Percentiles rank a stretch among this genome's conserved stretches.
Conservation (phyloP, 208 protist species). For the Crithidia sp. region DNA sequence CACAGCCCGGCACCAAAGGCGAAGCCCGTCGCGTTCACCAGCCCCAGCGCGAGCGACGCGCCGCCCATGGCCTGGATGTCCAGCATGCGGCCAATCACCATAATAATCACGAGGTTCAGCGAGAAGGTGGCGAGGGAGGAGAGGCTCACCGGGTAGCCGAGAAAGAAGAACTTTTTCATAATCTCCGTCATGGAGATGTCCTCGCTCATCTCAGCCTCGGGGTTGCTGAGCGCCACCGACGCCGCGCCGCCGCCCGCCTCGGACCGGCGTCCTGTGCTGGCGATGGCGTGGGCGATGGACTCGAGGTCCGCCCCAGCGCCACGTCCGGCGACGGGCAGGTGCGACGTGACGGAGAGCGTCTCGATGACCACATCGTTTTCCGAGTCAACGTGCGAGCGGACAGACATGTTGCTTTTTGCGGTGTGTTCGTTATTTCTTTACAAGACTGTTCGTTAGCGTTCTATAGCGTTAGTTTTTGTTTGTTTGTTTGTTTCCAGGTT, state of each 20-base stretch:
- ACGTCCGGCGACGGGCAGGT: conserved; percentile 27
- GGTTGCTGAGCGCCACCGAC: conserved; percentile 3
- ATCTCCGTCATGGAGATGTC: conserved; percentile 41
- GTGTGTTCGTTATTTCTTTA: background rate
- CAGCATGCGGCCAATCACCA: conserved; percentile 64
- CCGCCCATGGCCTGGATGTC: conserved; percentile 74
- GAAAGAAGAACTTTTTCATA: conserved; percentile 67
- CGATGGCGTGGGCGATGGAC: conserved; percentile 38
- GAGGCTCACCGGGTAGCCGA: conserved; percentile 71
- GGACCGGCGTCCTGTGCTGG: conserved; percentile 14
- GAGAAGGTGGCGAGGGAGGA: conserved; percentile 83
- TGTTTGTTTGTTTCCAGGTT: no score
- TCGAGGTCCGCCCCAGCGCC: conserved; percentile 29
- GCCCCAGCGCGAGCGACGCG: conserved; percentile 68
- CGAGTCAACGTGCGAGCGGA: conserved; percentile 22
- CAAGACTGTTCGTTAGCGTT: background rate
- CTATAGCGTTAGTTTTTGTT: background rate
- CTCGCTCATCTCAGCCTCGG: conserved; percentile 28
- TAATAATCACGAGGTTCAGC: conserved; percentile 69
- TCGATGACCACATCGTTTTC: conserved; percentile 34
- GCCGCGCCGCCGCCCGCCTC: conserved; percentile 7
- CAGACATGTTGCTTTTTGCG: conserved; percentile 16
- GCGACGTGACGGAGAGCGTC: conserved; percentile 48
- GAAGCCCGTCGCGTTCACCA: conserved; percentile 88
- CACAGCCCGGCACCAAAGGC: conserved; percentile 85